Conservation (phyloP, 208 protist genomes). For the Tritrichomonas musculus region DNA sequence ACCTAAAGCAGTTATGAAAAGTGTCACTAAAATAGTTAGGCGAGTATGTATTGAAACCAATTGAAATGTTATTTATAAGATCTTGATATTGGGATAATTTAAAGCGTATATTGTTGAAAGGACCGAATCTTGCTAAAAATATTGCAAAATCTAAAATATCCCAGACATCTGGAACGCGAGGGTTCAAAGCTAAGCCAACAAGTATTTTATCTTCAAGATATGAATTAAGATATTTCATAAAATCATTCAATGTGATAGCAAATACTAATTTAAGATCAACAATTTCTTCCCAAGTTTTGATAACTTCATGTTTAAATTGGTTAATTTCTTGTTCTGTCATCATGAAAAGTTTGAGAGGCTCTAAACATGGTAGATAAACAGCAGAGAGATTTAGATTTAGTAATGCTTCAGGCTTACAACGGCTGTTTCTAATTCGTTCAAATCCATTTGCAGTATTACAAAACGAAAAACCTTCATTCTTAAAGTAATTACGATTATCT, state of each 20-base stretch:
- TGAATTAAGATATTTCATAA: not conserved
- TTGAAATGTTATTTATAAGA: not conserved
- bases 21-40: not conserved
- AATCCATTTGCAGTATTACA: not conserved
- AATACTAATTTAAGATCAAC: not conserved
- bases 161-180: not conserved
- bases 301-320: not conserved
- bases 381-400: not conserved
- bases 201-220: not conserved
- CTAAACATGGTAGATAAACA: not conserved
- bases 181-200: not conserved
- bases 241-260: not conserved
- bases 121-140: constrained; percentile 6
- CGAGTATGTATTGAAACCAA: not conserved
- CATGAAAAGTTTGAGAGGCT: not conserved
- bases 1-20: constrained; percentile 10
- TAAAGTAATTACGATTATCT: not conserved
- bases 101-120: not conserved
- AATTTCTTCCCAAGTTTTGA: not conserved
- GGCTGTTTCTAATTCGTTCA: not conserved
- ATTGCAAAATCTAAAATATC: constrained; percentile 5
- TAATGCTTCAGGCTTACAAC: not conserved
- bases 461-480: not conserved
- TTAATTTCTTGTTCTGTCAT: not conserved
- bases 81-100: not conserved